Evolutionary conservation across 331 rosid species (phyloP), one percentile per base, ranked within the genome.

Genomic region (Saraca asoca): DNA sequence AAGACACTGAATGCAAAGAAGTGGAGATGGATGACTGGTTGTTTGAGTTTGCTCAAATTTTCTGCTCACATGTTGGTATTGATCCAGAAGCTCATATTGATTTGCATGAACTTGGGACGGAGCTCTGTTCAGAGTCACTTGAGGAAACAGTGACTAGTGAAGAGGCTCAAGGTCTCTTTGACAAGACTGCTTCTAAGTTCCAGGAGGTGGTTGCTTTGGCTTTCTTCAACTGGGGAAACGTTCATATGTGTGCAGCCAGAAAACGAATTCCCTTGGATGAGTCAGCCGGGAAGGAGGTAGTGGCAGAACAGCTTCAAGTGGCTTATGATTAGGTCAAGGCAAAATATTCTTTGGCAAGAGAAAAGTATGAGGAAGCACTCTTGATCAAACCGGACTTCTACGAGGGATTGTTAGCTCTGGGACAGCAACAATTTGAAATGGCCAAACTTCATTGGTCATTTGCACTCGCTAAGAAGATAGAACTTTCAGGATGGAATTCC

Each of bases 371-470:
- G 72, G 95, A 90, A 76, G 96, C 96, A 33, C 97, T 90, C 59
- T n/a, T 64, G 63, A 94, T 94, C 61, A 88, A 82, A 71, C 90
- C 87, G 1, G 87, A 85, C 75, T 85, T 85, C 35, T 82, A 85
- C 50, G 90, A 82, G 68, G 85, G 87, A 7, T 60, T 85, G 56
- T 76, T 85, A 33, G 87, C 87, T 5, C 77, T 85, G 66, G 90
- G 87, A 29, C 87, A 85, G 57, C 98, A 93, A 64, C 98, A 93
- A 75, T 90, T 90, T 82, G 98, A 90, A 80, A 87, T 87, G 95
- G 98, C 98, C 41, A 93, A 93, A 83, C 98, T 93, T 68, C 88
- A 90, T 41, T 93, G 97, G 98, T 93, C 97, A 54, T 90, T 85
- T 77, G 95, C 95, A 34, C 84, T 93, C 62, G 98, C 97, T 19